Conservation (phyloP, 2,329 filamentous ascomycete genomes). For the Ophiostoma sp. region DNA sequence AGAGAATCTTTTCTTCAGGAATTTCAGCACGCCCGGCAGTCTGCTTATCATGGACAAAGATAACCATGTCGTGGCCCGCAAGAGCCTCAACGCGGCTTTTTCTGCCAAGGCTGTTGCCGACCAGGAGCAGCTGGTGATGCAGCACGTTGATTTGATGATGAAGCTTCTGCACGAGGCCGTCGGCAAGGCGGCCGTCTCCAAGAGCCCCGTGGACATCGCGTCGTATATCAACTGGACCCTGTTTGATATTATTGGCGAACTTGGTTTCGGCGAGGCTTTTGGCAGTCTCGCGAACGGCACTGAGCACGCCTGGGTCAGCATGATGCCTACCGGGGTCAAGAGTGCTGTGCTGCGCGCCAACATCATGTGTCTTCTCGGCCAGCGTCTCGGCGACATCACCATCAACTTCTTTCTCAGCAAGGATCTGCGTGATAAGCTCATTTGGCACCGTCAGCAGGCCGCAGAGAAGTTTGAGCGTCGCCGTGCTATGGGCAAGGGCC, state of each 20-base stretch:
- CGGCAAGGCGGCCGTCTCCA: neutral
- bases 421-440: neutral
- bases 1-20: slow-evolving; percentile 21
- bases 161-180: slow-evolving; percentile 17
- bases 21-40: slow-evolving; percentile 14
- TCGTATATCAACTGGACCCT: slow-evolving; percentile 35
- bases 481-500: slow-evolving; percentile 7
- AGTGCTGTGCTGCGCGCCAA: neutral
- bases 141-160: slow-evolving; percentile 23
- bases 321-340: slow-evolving; percentile 31
- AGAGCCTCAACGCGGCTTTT: slow-evolving; percentile 22
- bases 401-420: neutral
- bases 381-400: neutral
- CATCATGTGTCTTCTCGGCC: slow-evolving; percentile 15
- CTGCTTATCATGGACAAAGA: slow-evolving; percentile 19
- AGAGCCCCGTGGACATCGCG: slow-evolving; percentile 43
- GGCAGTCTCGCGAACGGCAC: slow-evolving; percentile 33
- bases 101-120: slow-evolving; percentile 26
- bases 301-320: slow-evolving; percentile 30
- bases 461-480: slow-evolving; percentile 21
- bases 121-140: slow-evolving; percentile 22
- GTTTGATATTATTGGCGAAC: slow-evolving; percentile 41
- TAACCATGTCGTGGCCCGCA: slow-evolving; percentile 21
- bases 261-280: slow-evolving; percentile 43
- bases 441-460: slow-evolving; percentile 5